Evolutionary conservation across 2,329 filamentous ascomycete species (phyloP).

Genomic region (Verticillium longisporum): DNA sequence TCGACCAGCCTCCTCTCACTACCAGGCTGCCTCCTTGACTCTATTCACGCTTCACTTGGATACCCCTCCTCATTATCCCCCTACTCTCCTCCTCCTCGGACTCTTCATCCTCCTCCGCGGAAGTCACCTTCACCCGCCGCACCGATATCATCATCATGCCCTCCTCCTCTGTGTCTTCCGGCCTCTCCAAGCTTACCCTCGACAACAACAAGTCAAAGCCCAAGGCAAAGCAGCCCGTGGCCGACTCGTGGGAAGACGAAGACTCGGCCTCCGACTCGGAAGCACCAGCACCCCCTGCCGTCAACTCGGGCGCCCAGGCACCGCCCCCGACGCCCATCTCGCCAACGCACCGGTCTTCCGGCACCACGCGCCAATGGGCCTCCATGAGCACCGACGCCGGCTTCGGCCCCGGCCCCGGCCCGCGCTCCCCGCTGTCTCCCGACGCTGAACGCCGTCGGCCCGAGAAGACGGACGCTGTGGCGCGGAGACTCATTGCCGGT

Average conservation of each 20-base stretch:
- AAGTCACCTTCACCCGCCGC: neutral
- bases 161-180: conserved; percentile 17
- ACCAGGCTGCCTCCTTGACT: no score
- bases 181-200: conserved; percentile 24
- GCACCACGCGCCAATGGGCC: conserved; percentile 5
- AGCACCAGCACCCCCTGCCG: conserved; percentile 12
- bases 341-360: conserved; percentile 26
- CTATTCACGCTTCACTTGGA: neutral
- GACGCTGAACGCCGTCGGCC: conserved; percentile 41
- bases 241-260: conserved; percentile 52
- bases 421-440: neutral
- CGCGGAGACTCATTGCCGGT: conserved; percentile 81
- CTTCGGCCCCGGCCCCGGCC: conserved; percentile 7
- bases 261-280: conserved; percentile 16
- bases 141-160: conserved; percentile 2
- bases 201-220: conserved; percentile 8
- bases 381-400: conserved; percentile 4
- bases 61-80: neutral
- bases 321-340: conserved; percentile 64
- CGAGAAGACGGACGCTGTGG: conserved; percentile 91
- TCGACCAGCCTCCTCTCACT: conserved; percentile 1
- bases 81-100: no score
- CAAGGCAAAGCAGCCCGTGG: conserved; percentile 22
- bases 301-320: conserved; percentile 31
- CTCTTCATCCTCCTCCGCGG: neutral